Base-by-base conservation (phyloP, 192 early-diverging fungal species). In the Bifiguratus adelaidae region DNA sequence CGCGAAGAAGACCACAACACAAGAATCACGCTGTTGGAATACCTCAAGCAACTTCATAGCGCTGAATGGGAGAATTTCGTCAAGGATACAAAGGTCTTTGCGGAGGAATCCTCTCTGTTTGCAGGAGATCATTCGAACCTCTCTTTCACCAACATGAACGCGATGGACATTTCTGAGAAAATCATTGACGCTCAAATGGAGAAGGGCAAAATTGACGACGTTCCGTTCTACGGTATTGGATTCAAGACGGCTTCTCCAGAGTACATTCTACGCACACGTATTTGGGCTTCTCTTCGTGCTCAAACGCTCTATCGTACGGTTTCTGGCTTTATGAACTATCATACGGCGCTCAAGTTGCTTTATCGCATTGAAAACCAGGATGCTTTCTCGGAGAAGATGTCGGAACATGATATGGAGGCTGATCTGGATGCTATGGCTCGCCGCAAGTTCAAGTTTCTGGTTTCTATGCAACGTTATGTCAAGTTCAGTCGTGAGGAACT, bases 31-130 rank as follows among this genome's bases (percentile, higher is more conserved):
- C 55, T 88, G 32, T 66, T 91, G 16, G 88, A 91, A 63, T 89
- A 87, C 35, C 55, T 85, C 22, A 85, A 89, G 60, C 83, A 84
- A 12, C 62, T 85, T 36, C 81, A 88, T 48, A 63, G 81, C 0
- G 71, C 77, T 18, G 88, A 91, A 56, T 91, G 88, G 88, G 86
- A 88, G 41, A 91, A 91, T 65, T 91, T 89, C 71, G 88, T 88
- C 35, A 78, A 83, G 56, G 88, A 91, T 42, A 85, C 81, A 47
- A 88, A 85, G 69, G 77, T 81, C 12, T 41, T 88, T 55, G 86
- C 75, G 11, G 77, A 83, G 48, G 85, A 88, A 29, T 59, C n/a
- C n/a, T n/a, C n/a, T n/a, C n/a, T n/a, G n/a, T n/a, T n/a, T n/a
- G n/a, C n/a, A n/a, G n/a, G n/a, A 60, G 24, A 55, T 52, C 1